Conservation (phyloP, 768 basidiomycete species). For the Rhodocollybia butyracea region DNA sequence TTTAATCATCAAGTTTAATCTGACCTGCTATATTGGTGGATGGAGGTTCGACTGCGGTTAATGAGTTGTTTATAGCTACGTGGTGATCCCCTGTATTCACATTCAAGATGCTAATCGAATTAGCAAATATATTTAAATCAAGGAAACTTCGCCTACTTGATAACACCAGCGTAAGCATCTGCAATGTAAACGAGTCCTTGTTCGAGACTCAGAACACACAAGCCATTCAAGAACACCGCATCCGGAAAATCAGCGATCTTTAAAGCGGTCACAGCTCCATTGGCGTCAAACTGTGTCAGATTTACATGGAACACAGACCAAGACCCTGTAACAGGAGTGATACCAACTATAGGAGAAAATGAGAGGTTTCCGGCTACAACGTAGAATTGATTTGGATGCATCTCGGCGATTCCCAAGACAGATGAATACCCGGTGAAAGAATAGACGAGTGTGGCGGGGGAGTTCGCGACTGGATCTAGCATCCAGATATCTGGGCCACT, state of each 20-base stretch:
- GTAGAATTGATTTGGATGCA: not conserved
- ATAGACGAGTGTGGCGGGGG: not conserved
- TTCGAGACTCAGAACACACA: not conserved
- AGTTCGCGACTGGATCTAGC: not conserved
- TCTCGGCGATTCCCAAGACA: not conserved
- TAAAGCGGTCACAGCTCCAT: not conserved
- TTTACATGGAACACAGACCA: not conserved
- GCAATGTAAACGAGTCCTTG: not conserved
- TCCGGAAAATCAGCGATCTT: not conserved
- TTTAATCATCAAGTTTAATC: no score
- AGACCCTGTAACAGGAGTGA: not conserved
- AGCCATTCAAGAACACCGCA: not conserved
- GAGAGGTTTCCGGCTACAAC: not conserved
- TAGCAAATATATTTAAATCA: no score
- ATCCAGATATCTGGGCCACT: not conserved
- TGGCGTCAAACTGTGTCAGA: not conserved
- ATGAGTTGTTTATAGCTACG: not conserved
- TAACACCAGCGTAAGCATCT: not conserved
- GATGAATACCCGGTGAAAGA: not conserved
- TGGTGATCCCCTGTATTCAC: not conserved
- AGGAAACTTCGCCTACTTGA: no score
- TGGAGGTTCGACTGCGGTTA: not conserved
- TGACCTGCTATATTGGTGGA: not conserved
- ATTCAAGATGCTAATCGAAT: no score
- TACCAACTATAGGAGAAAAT: not conserved